A percentile compares a stretch with the other conserved stretches of the same genome.
These are phyloP conservation scores for Periglandula ipomoeae DNA, from an alignment of 2,329 filamentous ascomycete genomes.

Conservation along the genomic window DNA sequence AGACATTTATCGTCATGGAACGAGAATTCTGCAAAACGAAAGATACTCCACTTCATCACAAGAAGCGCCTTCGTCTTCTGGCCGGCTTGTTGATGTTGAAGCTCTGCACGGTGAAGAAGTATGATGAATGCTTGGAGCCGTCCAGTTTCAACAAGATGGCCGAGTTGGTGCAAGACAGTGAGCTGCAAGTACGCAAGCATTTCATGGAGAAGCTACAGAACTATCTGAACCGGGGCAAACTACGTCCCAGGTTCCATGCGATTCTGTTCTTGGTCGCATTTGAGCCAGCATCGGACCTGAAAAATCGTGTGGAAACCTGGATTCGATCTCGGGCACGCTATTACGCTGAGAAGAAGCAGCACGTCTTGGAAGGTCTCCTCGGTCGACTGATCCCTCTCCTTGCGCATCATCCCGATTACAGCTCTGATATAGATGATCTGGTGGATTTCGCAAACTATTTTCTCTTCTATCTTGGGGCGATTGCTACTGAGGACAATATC, in stretches of 20 bases:
- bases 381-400: slow-evolving; percentile 77
- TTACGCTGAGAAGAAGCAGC: slow-evolving; percentile 48
- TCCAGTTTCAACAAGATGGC: slow-evolving; percentile 74
- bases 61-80: slow-evolving; percentile 68
- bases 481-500: slow-evolving; percentile 80
- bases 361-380: slow-evolving; percentile 71
- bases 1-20: slow-evolving; percentile 61
- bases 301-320: slow-evolving; percentile 75
- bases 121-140: slow-evolving; percentile 67
- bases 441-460: slow-evolving; percentile 82
- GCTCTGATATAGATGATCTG: slow-evolving; percentile 54
- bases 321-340: slow-evolving; percentile 68
- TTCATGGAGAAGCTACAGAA: slow-evolving; percentile 87
- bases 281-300: slow-evolving; percentile 69
- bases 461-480: slow-evolving; percentile 74
- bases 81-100: slow-evolving; percentile 79
- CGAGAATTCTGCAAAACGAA: slow-evolving; percentile 72
- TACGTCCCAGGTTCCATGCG: slow-evolving; percentile 74
- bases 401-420: slow-evolving; percentile 90
- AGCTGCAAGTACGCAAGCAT: slow-evolving; percentile 61
- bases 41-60: slow-evolving; percentile 69
- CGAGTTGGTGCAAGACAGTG: slow-evolving; percentile 69
- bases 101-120: slow-evolving; percentile 64
- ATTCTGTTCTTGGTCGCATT: slow-evolving; percentile 87
- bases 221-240: slow-evolving; percentile 65